Conservation (phyloP, 208 protist genomes). For the Acanthamoeba healyi region DNA sequence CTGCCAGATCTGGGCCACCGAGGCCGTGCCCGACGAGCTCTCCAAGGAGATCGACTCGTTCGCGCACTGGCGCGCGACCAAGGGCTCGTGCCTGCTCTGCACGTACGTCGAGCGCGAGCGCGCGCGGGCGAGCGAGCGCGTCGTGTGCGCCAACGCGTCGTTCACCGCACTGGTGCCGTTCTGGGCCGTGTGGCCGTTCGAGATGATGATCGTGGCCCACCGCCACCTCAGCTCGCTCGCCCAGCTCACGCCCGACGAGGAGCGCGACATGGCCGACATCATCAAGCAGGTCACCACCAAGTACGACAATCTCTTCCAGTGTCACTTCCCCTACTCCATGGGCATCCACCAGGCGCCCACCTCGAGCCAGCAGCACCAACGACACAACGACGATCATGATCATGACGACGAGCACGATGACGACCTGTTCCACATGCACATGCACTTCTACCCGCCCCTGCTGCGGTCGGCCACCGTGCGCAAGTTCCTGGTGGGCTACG, state of each 20-base stretch:
- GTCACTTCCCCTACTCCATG: constrained; percentile 84
- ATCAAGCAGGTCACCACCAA: constrained; percentile 69
- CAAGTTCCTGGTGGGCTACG: constrained; percentile 86
- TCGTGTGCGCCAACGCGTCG: constrained; percentile 75
- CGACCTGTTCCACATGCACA: constrained; percentile 75
- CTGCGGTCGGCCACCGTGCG: constrained; percentile 83
- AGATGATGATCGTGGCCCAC: constrained; percentile 80
- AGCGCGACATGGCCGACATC: constrained; percentile 45
- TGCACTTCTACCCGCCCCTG: constrained; percentile 84
- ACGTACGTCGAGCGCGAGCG: constrained; percentile 76
- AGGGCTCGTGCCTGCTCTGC: constrained; percentile 76
- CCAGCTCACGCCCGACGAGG: constrained; percentile 41
- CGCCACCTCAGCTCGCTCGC: background rate
- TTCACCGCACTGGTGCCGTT: constrained; percentile 84
- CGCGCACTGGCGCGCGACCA: constrained; percentile 20
- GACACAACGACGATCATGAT: background rate
- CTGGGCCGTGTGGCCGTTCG: constrained; percentile 86
- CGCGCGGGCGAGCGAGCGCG: constrained; percentile 25
- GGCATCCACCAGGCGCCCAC: constrained; percentile 85
- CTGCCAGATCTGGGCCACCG: constrained; percentile 74
- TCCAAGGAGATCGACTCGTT: constrained; percentile 14
- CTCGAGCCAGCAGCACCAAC: background rate
- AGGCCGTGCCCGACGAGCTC: constrained; percentile 15
- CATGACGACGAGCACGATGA: background rate
- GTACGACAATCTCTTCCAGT: constrained; percentile 86